Conservation (phyloP, 257 asterid species). For the Striga asiatica region DNA sequence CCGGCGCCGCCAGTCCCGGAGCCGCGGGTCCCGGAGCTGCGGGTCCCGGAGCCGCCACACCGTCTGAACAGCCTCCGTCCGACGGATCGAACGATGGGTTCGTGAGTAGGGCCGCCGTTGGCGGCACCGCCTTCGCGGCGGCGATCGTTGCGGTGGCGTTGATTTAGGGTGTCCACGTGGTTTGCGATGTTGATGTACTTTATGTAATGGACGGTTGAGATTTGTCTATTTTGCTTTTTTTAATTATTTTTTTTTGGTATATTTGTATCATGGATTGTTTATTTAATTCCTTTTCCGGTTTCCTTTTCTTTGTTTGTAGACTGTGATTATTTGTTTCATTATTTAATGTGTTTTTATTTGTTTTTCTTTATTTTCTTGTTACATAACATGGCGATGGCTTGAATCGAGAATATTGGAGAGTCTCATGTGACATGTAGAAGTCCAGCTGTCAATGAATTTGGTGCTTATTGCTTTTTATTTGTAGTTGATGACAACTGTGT, state of each 20-base stretch:
- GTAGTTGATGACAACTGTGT: not conserved
- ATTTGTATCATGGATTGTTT: slow-evolving; percentile 15
- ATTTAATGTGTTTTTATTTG: too few relatives aligned
- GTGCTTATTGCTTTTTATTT: slow-evolving; percentile 14
- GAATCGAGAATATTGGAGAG: slow-evolving; percentile 12
- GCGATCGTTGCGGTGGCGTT: slow-evolving; percentile 46
- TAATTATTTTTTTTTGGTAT: not conserved
- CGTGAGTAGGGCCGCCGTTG: slow-evolving; percentile 38
- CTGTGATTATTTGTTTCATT: slow-evolving; percentile 11
- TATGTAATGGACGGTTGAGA: slow-evolving; percentile 25
- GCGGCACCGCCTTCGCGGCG: slow-evolving; percentile 51
- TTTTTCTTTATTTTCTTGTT: slow-evolving; percentile 18
- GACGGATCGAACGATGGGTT: slow-evolving; percentile 27
- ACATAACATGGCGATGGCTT: slow-evolving; percentile 15
- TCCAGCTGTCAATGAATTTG: slow-evolving; percentile 15
- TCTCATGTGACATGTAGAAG: slow-evolving; percentile 30
- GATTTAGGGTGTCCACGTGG: slow-evolving; percentile 41
- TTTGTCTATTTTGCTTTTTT: slow-evolving; percentile 9
- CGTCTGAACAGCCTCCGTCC: slow-evolving; percentile 29
- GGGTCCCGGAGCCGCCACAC: slow-evolving; percentile 14
- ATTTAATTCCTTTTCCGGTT: not conserved
- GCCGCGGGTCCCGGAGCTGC: slow-evolving; percentile 18
- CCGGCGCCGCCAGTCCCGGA: not conserved
- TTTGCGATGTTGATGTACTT: slow-evolving; percentile 12
- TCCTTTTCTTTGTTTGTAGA: not conserved